Conservation (phyloP, 352 stramenopile species). For the Pythium brassicae region DNA sequence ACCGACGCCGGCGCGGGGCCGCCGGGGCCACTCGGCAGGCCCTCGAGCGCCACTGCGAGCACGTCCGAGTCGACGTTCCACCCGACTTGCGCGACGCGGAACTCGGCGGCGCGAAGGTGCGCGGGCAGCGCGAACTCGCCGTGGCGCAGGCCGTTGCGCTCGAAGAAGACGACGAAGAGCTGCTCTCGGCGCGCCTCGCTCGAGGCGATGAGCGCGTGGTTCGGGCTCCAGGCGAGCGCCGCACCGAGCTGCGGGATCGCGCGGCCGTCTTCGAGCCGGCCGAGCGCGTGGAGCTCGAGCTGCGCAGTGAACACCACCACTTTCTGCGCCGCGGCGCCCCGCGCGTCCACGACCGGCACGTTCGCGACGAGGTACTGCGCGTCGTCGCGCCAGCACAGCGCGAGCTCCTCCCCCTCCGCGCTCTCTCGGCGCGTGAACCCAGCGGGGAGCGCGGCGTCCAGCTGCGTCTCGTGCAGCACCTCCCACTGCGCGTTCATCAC, state of each 20-base stretch:
- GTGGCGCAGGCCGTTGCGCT: conserved; percentile 77
- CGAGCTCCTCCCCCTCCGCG: conserved; percentile 7
- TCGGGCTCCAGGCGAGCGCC: conserved; percentile 64
- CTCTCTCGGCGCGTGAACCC: conserved; percentile 7
- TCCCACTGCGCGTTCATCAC: conserved; percentile 80
- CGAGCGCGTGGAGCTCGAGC: conserved; percentile 54
- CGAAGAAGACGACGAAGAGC: conserved; percentile 77
- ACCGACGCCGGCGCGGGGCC: conserved; percentile 7
- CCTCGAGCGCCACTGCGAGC: conserved; percentile 47
- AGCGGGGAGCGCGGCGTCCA: conserved; percentile 27
- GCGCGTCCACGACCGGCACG: conserved; percentile 16
- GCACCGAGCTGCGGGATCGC: conserved; percentile 37
- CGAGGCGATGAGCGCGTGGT: conserved; percentile 68
- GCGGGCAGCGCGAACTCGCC: conserved; percentile 63
- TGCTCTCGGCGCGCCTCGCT: conserved; percentile 51
- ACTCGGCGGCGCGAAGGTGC: conserved; percentile 24
- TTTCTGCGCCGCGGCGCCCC: conserved; percentile 24
- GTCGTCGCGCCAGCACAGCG: conserved; percentile 72
- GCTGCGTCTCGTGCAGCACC: conserved; percentile 61
- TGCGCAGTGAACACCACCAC: conserved; percentile 54
- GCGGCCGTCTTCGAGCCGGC: conserved; percentile 68
- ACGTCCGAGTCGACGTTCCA: conserved; percentile 75
- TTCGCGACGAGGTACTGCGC: conserved; percentile 64
- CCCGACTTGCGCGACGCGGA: conserved; percentile 26
- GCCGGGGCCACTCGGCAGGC: background rate